Evolutionary conservation across 768 basidiomycete genomes (phyloP), one percentile per base, ranked within the genome.

Genomic region (Pisolithus sp.): DNA sequence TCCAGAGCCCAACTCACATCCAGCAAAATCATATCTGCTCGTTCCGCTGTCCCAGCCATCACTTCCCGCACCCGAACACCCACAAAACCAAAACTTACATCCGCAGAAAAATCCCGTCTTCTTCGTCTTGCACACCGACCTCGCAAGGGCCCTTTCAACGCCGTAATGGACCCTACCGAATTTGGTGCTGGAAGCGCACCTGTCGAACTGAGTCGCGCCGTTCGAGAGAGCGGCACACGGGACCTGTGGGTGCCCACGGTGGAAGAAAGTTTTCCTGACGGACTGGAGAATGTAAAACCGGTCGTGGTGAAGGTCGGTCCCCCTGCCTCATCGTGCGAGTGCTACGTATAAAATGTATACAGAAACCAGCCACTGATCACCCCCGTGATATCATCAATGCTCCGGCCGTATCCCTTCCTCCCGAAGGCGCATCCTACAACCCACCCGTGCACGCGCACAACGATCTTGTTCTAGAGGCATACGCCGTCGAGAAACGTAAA

Each of bases 351-450:
- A n/a, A n/a, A n/a, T n/a, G 20, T 28, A n/a, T 52, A 23, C 52
- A 85, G 82, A 70, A 77, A 41, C 84, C 85, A 6, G 58, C 70
- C 0, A 64, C 72, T 3, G 62, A 63, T 9, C 73, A 77, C 49
- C 75, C 76, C 0, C 76, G 78, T 38, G 60, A 78, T 20, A 51
- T 66, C 20, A 90, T 90, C 53, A 73, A 77, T 8, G 57, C 86
- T 0, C 80, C 85, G 1, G 85, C 89, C 1, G 78, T 92, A 0
- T 59, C 72, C 1, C 70, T 82, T 3, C 93, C 93, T 0, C 89
- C 89, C 57, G 81, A 81, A 30, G 93, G 93, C 18, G 79, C 85
- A 3, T 93, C 91, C 17, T 97, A 97, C 64, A 96, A 96, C 63
- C 93, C 93, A 0, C 81, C 83, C 0, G 80, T 78, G 1, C 74